Percentiles rank a stretch among this genome's conserved stretches.
Evolutionary conservation across 2,329 filamentous ascomycete species (phyloP).

Genomic region (Trichoderma asperellum): DNA sequence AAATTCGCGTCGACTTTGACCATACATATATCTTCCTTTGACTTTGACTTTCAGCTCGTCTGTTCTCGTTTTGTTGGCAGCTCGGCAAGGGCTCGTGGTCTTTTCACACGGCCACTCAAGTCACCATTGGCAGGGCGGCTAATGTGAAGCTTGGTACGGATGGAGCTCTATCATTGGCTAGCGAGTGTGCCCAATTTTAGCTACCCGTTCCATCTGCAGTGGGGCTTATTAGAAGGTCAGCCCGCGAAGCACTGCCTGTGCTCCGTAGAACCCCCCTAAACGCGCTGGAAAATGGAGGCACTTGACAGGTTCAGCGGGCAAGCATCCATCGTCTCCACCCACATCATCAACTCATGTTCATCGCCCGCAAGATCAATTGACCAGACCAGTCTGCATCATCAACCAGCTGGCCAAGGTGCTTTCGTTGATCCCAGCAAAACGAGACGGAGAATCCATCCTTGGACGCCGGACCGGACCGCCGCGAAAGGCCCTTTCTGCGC

Average conservation of each 20-base stretch:
- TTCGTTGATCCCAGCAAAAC: not conserved
- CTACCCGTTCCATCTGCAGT: slow-evolving; percentile 24
- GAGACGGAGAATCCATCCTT: slow-evolving; percentile 5
- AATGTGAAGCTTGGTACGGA: slow-evolving; percentile 26
- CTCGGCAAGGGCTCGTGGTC: slow-evolving; percentile 6
- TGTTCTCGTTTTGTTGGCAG: slow-evolving; percentile 3
- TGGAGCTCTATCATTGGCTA: slow-evolving; percentile 23
- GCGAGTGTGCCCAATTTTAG: slow-evolving; percentile 20
- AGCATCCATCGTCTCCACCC: slow-evolving; percentile 20
- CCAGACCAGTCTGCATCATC: slow-evolving; percentile 20
- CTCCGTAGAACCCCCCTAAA: slow-evolving; percentile 10
- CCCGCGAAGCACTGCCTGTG: not conserved
- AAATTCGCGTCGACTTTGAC: not conserved
- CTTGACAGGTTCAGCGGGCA: slow-evolving; percentile 7
- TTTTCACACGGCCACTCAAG: not conserved
- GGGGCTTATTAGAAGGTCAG: slow-evolving; percentile 17
- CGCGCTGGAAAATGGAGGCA: slow-evolving; percentile 14
- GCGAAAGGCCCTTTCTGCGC: not conserved
- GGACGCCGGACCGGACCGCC: not conserved
- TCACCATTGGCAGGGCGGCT: slow-evolving; percentile 27
- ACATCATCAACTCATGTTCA: slow-evolving; percentile 24
- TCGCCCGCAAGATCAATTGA: slow-evolving; percentile 17
- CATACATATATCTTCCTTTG: not conserved
- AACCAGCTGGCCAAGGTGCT: slow-evolving; percentile 5
- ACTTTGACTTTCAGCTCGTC: not conserved